Evolutionary conservation across 257 asterid species (phyloP), one percentile per base, ranked within the genome.

Genomic region (Galeopsis tetrahit): DNA sequence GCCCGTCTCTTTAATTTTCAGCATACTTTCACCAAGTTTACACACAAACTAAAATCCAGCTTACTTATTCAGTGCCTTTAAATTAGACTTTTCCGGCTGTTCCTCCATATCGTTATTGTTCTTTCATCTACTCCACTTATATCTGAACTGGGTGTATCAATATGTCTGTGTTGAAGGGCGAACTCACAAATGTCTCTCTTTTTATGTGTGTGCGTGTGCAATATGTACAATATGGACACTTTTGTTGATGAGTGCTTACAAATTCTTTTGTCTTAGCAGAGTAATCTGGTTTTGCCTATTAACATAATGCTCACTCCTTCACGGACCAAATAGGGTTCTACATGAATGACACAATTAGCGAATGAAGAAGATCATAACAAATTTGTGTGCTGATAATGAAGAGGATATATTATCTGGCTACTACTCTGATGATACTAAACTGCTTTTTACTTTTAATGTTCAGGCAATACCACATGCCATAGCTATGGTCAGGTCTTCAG

Each of bases 381-480:
- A 0, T 56, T 39, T 36, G 9, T 10, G 15, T 78, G 66, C 11
- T 46, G 65, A 53, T 40, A 55, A 55, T 40, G 58, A 65, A 39
- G 55, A 32, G 62, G 70, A 63, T 52, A 65, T 60, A 7, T 44
- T 38, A 35, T 70, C 51, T 17, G 51, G 51, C 51, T 61, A 56
- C 32, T 70, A 48, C 55, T 58, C 40, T 38, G 39, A 43, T 33
- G 69, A 59, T 36, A 55, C 15, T 59, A 6, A 35, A 31, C 40
- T 43, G 73, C 9, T 62, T 71, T 42, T 31, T 68, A 72, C 66
- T 76, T 55, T 80, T 80, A 48, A 64, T 62, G 15, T 75, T 75
- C 91, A 95, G 99, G 97, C 92, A 62, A 92, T 95, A 78, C 99
- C 99, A 65, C 93, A 84, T 81, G 97, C 98, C 76, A 79, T 95